Conservation (phyloP, 164 flowering plant genomes). For the Paratinospora sagittata region DNA sequence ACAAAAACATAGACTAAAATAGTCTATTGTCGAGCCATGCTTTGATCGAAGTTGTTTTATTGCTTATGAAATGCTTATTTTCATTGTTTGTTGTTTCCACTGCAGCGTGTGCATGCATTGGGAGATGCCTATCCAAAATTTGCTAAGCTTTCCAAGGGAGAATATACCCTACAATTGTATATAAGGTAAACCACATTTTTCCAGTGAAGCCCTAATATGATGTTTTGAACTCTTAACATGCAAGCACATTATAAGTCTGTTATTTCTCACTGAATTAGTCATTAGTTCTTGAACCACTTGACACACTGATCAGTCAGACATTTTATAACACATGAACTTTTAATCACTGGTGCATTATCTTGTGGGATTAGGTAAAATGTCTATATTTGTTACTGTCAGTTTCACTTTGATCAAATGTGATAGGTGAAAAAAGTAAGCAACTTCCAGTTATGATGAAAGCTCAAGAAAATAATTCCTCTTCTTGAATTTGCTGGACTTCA, state of each 20-base stretch:
- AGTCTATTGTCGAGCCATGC: no score
- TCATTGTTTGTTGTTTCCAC: conserved; percentile 2
- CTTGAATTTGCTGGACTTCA: background rate
- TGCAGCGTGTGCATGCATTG: conserved; percentile 75
- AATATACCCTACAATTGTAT: conserved; percentile 62
- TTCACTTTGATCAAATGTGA: background rate
- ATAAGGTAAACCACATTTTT: conserved; percentile 40
- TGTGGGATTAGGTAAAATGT: background rate
- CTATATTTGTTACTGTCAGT: background rate
- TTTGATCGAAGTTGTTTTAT: no score
- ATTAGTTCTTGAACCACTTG: background rate
- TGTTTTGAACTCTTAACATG: background rate
- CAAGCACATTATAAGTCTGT: no score
- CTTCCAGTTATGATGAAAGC: background rate
- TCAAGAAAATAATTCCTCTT: background rate
- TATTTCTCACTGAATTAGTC: background rate
- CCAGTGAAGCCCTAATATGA: background rate
- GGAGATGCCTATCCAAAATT: conserved; percentile 84
- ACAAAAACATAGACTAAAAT: no score
- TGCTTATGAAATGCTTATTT: conserved; percentile 4
- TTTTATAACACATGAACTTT: background rate
- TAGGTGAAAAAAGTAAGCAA: background rate
- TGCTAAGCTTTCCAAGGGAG: conserved; percentile 84
- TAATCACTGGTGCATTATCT: background rate
- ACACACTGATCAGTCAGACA: background rate